Percentiles rank a stretch among this genome's conserved stretches.
Evolutionary conservation across 306 rosid species (phyloP).

Genomic region (Astragalus glycyphyllos): DNA sequence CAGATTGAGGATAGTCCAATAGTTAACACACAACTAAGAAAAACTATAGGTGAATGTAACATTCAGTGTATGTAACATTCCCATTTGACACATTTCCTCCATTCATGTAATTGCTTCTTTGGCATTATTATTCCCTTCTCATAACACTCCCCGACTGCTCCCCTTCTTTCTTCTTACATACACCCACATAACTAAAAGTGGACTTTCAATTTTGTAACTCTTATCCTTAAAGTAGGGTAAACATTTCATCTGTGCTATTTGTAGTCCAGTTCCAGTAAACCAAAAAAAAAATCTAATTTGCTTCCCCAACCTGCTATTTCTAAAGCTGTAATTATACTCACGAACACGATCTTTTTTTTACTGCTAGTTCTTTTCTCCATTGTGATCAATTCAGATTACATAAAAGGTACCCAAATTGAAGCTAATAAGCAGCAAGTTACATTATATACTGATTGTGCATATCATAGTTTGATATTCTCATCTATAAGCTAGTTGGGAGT

Average conservation of each 20-base stretch:
- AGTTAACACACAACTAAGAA: not conserved
- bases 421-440: not conserved
- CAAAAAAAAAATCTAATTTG: too few relatives aligned
- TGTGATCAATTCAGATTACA: slow-evolving; percentile 11
- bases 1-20: not conserved
- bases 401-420: slow-evolving; percentile 1
- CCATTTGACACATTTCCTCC: too few relatives aligned
- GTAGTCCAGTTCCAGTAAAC: too few relatives aligned
- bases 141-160: too few relatives aligned
- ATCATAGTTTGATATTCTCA: not conserved
- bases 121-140: too few relatives aligned
- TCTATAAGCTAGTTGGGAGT: slow-evolving; percentile 3
- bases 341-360: not conserved
- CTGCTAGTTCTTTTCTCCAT: slow-evolving; percentile 2
- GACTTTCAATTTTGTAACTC: too few relatives aligned
- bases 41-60: not conserved
- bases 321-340: not conserved
- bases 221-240: too few relatives aligned
- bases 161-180: too few relatives aligned
- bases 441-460: slow-evolving; percentile 4
- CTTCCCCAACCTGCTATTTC: not conserved
- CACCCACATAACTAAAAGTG: too few relatives aligned
- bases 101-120: too few relatives aligned
- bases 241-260: too few relatives aligned
- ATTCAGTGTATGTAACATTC: too few relatives aligned